Base-by-base conservation (phyloP, 129 eudicot genomes). In the Pulicaria dysenterica region DNA sequence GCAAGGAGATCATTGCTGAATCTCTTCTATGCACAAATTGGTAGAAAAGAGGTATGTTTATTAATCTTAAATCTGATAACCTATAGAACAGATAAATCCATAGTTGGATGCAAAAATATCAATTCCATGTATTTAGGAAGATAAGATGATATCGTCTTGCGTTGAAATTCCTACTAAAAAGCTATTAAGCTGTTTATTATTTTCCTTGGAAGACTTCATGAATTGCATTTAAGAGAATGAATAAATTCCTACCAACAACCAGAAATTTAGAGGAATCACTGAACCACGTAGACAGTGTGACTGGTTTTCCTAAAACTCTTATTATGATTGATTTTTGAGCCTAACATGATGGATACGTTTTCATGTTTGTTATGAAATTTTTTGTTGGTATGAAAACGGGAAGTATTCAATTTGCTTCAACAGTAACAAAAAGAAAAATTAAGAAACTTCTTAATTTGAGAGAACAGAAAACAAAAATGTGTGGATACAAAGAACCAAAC, bases 1-100 rank as follows among this genome's bases (percentile, higher is more conserved):
- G 99, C 99, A 62, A 95, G 87, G 78, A 79, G 85, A 73, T 67
- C 96, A n/a, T 77, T 95, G 67, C 91, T 95, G 16, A 88, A 90
- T 75, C 83, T 74, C 17, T 95, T 90, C 58, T 95, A 95, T 62
- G 86, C 96, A 36, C 88, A 90, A 67, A 73, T 95, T 59, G 99
- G 99, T 36, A 86, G 91, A 77, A 95, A 80, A 67, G 99, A 95
- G 96, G 98, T 93, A 79, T 17, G 57, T 44, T 34, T 37, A 13
- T 61, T 7, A 6, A 44, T 19, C 38, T 5, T n/a, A 8, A 56
- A 56, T 56, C 10, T 37, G 14, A 61, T 14, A 61, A 24, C 31
- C 31, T 24, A 24, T 24, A 24, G 31, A 24, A 24, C 31, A 24
- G 31, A 24, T 24, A 2, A 24, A 24, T 24, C 31, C 31, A 24